Evolutionary conservation across 78 protist genomes (phyloP), one percentile per base, ranked within the genome.

Genomic region (Goniomonas avonlea): DNA sequence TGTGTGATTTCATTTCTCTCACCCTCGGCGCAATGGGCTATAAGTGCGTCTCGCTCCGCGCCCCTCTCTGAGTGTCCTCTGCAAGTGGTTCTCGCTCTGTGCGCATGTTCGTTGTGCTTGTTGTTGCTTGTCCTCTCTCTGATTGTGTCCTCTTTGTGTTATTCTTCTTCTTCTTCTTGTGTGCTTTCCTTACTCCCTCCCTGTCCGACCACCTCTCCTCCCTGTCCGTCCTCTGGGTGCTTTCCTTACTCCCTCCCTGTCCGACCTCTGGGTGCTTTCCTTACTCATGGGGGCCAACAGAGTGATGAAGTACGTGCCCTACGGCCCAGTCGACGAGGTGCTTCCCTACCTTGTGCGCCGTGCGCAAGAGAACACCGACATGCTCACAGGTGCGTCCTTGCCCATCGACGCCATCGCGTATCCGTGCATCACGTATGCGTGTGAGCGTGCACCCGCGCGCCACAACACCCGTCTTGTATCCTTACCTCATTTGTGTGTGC

Each of bases 251-350:
- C 37, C 1, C 68, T 3, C 29, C 8, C 8, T 56, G 8, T 29
- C n/a, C 5, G 61, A 43, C 2, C 29, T 25, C n/a, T 27, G 78
- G 59, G 37, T 74, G 56, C 58, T 13, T 73, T 32, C 31, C 13
- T 11, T 21, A 7, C 15, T 15, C 40, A 39, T 11, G 15, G 32
- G 11, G 39, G 29, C 11, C 53, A 18, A 17, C 66, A 40, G 41
- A 58, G 47, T 63, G 23, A 59, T 55, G 41, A 60, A 90, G 87
- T 91, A 91, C 55, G 86, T 91, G 4, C 94, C 94, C 11, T 91
- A 87, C 31, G 94, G 94, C 18, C 94, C 94, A 5, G 73, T 91
- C 45, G 5, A 38, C 25, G 84, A 85, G 76, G 89, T 85, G 32
- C n/a, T 91, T 66, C 91, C 91, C 4, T 91, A 91, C 77, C 75